These are phyloP conservation scores for Yamagishiella unicocca DNA, from an alignment of 139 green algal species.

Conservation along the genomic window DNA sequence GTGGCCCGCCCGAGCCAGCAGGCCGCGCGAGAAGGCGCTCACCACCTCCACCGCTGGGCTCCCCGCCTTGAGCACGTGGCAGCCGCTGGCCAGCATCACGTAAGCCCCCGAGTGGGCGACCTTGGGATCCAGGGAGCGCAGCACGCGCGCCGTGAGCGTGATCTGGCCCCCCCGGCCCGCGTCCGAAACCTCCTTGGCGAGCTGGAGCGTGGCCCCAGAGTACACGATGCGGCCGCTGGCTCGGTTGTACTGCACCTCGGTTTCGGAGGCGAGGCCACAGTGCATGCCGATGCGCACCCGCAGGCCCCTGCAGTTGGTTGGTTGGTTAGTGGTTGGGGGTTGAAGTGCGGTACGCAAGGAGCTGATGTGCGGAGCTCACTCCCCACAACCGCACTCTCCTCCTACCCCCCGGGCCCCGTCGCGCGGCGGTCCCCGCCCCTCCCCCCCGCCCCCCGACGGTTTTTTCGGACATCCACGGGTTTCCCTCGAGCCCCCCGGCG, in stretches of 20 bases:
- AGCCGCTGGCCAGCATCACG: not conserved
- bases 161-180: conserved; percentile 39
- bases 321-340: no score
- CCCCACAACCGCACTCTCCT: no score
- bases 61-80: not conserved
- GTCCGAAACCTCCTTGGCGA: conserved; percentile 46
- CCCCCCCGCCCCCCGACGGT: no score
- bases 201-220: not conserved
- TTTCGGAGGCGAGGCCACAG: conserved; percentile 1
- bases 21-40: not conserved
- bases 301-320: conserved; percentile 47
- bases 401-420: no score
- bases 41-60: not conserved
- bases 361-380: no score
- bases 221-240: conserved; percentile 42
- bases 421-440: no score
- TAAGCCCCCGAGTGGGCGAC: not conserved
- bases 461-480: no score
- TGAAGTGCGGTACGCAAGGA: no score
- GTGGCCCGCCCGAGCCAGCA: not conserved
- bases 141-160: not conserved
- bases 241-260: conserved; percentile 36
- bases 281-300: conserved; percentile 54
- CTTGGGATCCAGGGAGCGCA: not conserved
- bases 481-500: no score